Conservation (phyloP, 805 yeast genomes). For the Wickerhamomyces bovis region DNA sequence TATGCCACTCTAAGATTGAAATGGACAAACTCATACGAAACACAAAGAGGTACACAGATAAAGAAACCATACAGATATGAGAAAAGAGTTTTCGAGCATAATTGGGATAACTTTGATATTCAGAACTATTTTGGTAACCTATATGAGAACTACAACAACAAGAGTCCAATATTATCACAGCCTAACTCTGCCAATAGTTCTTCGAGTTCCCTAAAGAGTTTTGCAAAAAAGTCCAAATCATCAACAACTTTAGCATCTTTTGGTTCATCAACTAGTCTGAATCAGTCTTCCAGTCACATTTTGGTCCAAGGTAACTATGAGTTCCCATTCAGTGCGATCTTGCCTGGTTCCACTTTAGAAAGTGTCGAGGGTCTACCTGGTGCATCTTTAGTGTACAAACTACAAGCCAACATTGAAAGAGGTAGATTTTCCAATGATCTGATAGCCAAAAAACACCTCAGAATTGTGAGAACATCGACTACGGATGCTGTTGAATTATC, state of each 20-base stretch:
- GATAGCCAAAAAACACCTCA: conserved; percentile 60
- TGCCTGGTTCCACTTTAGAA: conserved; percentile 84
- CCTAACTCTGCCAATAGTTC: conserved; percentile 17
- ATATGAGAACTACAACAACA: conserved; percentile 16
- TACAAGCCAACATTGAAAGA: conserved; percentile 78
- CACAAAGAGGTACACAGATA: conserved; percentile 37
- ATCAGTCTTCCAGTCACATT: conserved; percentile 29
- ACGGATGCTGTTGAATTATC: conserved; percentile 83
- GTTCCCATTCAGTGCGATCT: conserved; percentile 77
- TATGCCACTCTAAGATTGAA: conserved; percentile 61
- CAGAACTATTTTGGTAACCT: conserved; percentile 32
- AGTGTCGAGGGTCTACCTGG: conserved; percentile 87
- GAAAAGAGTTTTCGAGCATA: conserved; percentile 64
- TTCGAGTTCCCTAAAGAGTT: conserved; percentile 20
- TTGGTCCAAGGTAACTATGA: conserved; percentile 77
- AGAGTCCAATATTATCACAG: conserved; percentile 8
- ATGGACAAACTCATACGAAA: conserved; percentile 51
- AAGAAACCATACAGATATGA: conserved; percentile 48
- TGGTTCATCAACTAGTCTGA: conserved; percentile 22
- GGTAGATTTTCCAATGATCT: conserved; percentile 69
- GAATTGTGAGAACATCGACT: conserved; percentile 81
- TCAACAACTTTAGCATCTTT: conserved; percentile 29
- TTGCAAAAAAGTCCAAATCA: conserved; percentile 27
- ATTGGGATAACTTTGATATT: conserved; percentile 67
- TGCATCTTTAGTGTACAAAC: conserved; percentile 62